A percentile compares a stretch with the other conserved stretches of the same genome.
Conservation (phyloP, 805 yeast genomes). For the Candida maesae region DNA sequence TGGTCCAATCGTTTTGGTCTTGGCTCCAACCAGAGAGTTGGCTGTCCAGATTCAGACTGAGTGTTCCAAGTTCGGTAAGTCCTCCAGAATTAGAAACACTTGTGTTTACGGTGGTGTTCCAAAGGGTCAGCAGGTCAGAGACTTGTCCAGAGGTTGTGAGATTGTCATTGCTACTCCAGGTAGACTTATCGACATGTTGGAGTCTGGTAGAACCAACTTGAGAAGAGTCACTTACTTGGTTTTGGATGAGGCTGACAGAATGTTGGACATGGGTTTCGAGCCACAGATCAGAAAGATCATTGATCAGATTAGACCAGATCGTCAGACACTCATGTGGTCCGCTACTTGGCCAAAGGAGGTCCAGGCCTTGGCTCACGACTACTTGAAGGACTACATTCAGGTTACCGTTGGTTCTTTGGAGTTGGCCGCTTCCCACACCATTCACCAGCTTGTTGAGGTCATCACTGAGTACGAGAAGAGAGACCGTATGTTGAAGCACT, state of each 20-base stretch:
- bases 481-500: constrained; percentile 79
- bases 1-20: constrained; percentile 93
- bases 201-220: constrained; percentile 89
- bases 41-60: constrained; percentile 97
- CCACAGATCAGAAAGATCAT: constrained; percentile 99
- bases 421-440: constrained; percentile 93
- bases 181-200: constrained; percentile 96
- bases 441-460: constrained; percentile 90
- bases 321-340: constrained; percentile 99
- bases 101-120: constrained; percentile 99
- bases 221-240: constrained; percentile 96
- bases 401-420: constrained; percentile 96
- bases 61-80: constrained; percentile 89
- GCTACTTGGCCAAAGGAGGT: constrained; percentile 99
- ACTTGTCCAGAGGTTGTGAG: constrained; percentile 91
- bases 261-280: constrained; percentile 99
- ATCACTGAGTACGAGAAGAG: constrained; percentile 90
- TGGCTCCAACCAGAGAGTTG: constrained; percentile 98
- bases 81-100: constrained; percentile 92
- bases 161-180: constrained; percentile 98
- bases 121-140: constrained; percentile 96
- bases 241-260: constrained; percentile 98
- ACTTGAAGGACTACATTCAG: constrained; percentile 88
- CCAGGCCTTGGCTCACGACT: constrained; percentile 87
- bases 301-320: constrained; percentile 97